Conservation (phyloP, 139 green algal species). For the Monoraphidium neglectum region DNA sequence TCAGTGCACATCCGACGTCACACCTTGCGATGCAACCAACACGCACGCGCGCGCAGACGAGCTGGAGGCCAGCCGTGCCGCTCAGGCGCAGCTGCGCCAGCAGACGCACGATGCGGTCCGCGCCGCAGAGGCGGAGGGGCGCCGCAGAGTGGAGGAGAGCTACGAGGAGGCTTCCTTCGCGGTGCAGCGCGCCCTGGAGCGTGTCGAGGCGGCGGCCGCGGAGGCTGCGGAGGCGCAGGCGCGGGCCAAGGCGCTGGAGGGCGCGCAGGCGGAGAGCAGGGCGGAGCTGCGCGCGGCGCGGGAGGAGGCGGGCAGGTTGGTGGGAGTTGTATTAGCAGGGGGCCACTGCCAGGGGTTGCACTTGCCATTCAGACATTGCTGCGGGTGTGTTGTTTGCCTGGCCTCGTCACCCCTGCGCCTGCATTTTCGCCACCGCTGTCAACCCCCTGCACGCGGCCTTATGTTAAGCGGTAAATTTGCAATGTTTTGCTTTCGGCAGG, state of each 20-base stretch:
- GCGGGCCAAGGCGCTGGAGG: slow-evolving; percentile 18
- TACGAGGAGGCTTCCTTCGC: slow-evolving; percentile 59
- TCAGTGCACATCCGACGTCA: not conserved
- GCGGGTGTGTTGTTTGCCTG: too few species aligned
- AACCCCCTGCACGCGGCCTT: too few species aligned
- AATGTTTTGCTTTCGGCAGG: too few species aligned
- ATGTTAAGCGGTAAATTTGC: too few species aligned
- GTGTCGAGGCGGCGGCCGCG: slow-evolving; percentile 33
- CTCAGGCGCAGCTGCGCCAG: slow-evolving; percentile 36
- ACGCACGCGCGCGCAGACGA: too few species aligned
- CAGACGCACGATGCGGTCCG: slow-evolving; percentile 37
- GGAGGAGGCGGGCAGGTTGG: slow-evolving; percentile 19
- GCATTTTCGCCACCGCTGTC: too few species aligned
- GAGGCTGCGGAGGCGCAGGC: slow-evolving; percentile 30
- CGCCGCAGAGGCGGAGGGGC: slow-evolving; percentile 44
- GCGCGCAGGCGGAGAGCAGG: slow-evolving; percentile 16
- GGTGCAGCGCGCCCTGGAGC: slow-evolving; percentile 48
- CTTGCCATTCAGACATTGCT: too few species aligned
- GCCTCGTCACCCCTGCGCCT: too few species aligned
- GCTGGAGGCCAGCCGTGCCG: slow-evolving; percentile 45
- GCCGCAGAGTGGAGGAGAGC: slow-evolving; percentile 42
- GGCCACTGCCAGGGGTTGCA: too few species aligned
- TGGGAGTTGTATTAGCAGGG: too few species aligned
- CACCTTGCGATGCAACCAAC: not conserved
- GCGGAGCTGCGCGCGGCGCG: not conserved